Percentiles rank a stretch among this genome's conserved stretches.
These are phyloP conservation scores for Leccinellum albellum DNA, from an alignment of 768 basidiomycete genomes.

Conservation along the genomic window DNA sequence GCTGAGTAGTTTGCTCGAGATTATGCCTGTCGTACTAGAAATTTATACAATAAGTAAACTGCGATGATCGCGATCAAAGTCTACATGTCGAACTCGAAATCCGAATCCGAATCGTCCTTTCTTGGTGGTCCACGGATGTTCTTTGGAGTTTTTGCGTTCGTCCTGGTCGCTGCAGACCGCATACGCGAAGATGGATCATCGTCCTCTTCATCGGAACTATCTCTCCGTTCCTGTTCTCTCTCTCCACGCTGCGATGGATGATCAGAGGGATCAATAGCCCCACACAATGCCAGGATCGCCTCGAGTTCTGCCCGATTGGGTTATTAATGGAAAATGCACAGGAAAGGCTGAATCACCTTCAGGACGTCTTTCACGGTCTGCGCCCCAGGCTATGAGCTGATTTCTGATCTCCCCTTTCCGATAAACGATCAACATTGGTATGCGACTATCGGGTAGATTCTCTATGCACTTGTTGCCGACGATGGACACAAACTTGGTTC, in stretches of 20 bases:
- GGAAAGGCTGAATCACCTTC: slow-evolving; percentile 55
- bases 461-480: slow-evolving; percentile 93
- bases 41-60: background rate
- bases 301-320: slow-evolving; percentile 55
- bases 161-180: slow-evolving; percentile 56
- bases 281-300: slow-evolving; percentile 59
- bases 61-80: background rate
- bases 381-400: slow-evolving; percentile 83
- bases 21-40: background rate
- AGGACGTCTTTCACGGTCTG: slow-evolving; percentile 67
- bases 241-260: slow-evolving; percentile 31
- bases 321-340: background rate
- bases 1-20: slow-evolving; percentile 28
- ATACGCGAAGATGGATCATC: slow-evolving; percentile 49
- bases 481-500: slow-evolving; percentile 94
- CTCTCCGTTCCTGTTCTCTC: slow-evolving; percentile 33
- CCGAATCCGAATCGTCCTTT: slow-evolving; percentile 71
- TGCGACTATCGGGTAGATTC: slow-evolving; percentile 86
- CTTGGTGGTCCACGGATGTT: slow-evolving; percentile 49
- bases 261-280: slow-evolving; percentile 59
- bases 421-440: slow-evolving; percentile 92
- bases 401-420: slow-evolving; percentile 86
- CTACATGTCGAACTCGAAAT: slow-evolving; percentile 75
- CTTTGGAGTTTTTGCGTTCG: slow-evolving; percentile 48
- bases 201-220: slow-evolving; percentile 45